Conservation (phyloP, 257 asterid genomes). For the Solanum microdontum region DNA sequence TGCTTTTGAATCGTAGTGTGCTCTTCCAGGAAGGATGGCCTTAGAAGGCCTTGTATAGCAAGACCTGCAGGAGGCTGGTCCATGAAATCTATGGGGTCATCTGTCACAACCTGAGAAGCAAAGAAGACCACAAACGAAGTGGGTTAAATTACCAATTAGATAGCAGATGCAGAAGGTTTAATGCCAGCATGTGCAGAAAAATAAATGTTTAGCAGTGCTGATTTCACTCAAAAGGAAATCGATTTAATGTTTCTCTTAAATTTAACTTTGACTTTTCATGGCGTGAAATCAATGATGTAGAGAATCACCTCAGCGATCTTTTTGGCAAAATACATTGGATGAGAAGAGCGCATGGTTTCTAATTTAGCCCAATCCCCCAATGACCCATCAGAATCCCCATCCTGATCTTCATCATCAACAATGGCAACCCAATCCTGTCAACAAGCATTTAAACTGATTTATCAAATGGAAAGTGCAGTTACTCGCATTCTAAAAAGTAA, state of each 20-base stretch:
- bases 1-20: slow-evolving; percentile 67
- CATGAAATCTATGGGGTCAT: slow-evolving; percentile 84
- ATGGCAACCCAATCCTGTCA: slow-evolving; percentile 83
- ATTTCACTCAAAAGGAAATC: not conserved
- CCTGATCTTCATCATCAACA: slow-evolving; percentile 59
- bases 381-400: slow-evolving; percentile 71
- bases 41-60: slow-evolving; percentile 78
- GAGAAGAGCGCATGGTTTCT: slow-evolving; percentile 93
- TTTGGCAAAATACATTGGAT: slow-evolving; percentile 90
- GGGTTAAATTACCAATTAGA: not conserved
- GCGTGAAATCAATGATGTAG: not conserved
- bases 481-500: slow-evolving; percentile 3
- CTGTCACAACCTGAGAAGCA: slow-evolving; percentile 55
- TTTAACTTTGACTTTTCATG: not conserved
- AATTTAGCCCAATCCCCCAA: slow-evolving; percentile 93
- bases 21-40: slow-evolving; percentile 91
- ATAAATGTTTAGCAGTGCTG: not conserved
- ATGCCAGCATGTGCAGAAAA: not conserved
- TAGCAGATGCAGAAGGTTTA: not conserved
- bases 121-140: not conserved
- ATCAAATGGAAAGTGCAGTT: slow-evolving; percentile 1
- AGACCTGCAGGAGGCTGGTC: slow-evolving; percentile 93
- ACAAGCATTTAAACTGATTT: slow-evolving; percentile 17
- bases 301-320: slow-evolving; percentile 64
- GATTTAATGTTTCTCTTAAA: not conserved